Percentiles rank a stretch among this genome's conserved stretches.
Conservation (phyloP, 441 rosid genomes). For the Adansonia grandidieri region DNA sequence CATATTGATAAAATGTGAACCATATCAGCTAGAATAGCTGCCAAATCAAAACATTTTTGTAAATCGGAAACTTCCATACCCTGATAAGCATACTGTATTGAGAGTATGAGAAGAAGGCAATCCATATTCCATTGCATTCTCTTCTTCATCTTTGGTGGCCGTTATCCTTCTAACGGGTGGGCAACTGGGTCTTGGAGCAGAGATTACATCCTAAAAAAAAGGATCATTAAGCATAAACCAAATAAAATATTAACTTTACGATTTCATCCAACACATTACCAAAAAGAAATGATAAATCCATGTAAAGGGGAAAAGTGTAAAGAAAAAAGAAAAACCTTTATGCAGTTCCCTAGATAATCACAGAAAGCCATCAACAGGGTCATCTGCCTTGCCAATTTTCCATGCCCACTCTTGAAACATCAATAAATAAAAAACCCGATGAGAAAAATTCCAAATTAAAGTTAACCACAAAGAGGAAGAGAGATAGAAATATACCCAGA, state of each 20-base stretch:
- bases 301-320: background rate
- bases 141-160: conserved; percentile 93
- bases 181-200: conserved; percentile 92
- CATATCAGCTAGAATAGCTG: background rate
- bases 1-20: background rate
- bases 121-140: conserved; percentile 95
- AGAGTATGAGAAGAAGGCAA: conserved; percentile 98
- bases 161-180: conserved; percentile 90
- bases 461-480: background rate
- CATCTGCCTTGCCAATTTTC: conserved; percentile 96
- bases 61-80: conserved; percentile 49
- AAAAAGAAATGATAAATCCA: conserved; percentile 4
- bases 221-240: conserved; percentile 22
- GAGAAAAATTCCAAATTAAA: conserved; percentile 24
- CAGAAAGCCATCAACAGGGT: conserved; percentile 92
- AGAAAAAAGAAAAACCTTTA: conserved; percentile 57
- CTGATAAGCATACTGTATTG: conserved; percentile 88
- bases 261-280: conserved; percentile 13
- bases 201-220: conserved; percentile 72
- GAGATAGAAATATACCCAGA: conserved; percentile 63
- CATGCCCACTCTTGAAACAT: conserved; percentile 88
- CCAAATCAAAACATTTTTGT: background rate
- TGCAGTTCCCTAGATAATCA: conserved; percentile 85
- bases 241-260: conserved; percentile 17
- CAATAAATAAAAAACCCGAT: background rate